Base-by-base conservation (phyloP, 1,139 yeast genomes). In the Nakaseomyces delphensis region DNA sequence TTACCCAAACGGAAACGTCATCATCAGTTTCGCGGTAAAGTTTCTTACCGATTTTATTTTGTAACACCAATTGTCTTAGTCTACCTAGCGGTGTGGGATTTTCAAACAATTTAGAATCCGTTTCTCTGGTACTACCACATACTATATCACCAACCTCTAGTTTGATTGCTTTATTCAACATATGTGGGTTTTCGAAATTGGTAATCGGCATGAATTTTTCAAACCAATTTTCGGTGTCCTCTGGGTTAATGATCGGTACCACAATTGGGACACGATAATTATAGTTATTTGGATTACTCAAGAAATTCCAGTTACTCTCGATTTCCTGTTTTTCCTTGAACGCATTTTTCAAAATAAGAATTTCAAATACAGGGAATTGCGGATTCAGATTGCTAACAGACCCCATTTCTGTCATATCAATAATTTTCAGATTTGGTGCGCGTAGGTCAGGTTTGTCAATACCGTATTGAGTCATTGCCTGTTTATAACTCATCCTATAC, bases 11-110 rank as follows among this genome's bases (percentile, higher is more conserved):
- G 0, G 83, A 93, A 3, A 84, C 84, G 18, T 60, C 59, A 7
- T 49, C 43, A 3, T 50, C 43, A 1, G 56, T 54, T 24, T 51
- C 42, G 4, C 43, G 40, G 46, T 60, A 60, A 25, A 50, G 9
- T n/a, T 47, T 31, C n/a, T 41, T 46, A 2, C 56, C 51, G 3
- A 63, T 52, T n/a, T 65, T 63, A 23, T 81, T 68, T 36, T 71
- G 69, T 28, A 81, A 77, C 0, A 85, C 76, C 41, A 85, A 56
- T 57, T 86, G 95, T 45, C 98, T 72, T 50, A 85, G 74, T 47
- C 82, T 72, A 0, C 99, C 99, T 42, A 91, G 65, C 0, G 98
- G 97, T 0, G 98, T 91, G 16, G 98, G 97, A 56, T 87, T 91
- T 56, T 93, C 98, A 57, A 85, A 89, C 1, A 60, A 44, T 13